Percentiles rank a stretch among this genome's conserved stretches.
These are phyloP conservation scores for Syncephalastrum contaminatum DNA, from an alignment of 371 early-diverging fungal species.

Conservation along the genomic window DNA sequence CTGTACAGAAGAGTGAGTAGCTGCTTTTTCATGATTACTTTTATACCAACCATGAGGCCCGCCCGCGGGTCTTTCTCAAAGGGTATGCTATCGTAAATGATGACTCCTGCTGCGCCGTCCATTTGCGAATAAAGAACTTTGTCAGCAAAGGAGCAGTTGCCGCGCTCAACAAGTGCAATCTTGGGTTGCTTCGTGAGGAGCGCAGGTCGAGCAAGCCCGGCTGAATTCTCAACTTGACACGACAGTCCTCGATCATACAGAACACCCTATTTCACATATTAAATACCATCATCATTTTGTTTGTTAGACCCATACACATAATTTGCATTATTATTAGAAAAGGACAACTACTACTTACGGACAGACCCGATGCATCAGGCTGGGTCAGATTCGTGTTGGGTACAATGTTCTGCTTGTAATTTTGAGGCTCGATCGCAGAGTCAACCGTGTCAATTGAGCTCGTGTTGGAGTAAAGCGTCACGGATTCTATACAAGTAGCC, in stretches of 20 bases:
- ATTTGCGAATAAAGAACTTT: constrained; percentile 35
- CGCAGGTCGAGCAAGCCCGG: constrained; percentile 15
- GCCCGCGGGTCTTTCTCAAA: constrained; percentile 37
- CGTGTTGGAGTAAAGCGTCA: constrained; percentile 38
- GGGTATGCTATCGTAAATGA: constrained; percentile 37
- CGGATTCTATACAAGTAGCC: constrained; percentile 19
- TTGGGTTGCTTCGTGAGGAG: constrained; percentile 23
- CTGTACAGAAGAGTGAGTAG: constrained; percentile 16
- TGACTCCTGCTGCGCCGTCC: constrained; percentile 39
- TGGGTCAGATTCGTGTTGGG: constrained; percentile 34
- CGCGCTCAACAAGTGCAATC: constrained; percentile 42
- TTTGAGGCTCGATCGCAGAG: constrained; percentile 15
- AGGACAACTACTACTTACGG: constrained; percentile 7
- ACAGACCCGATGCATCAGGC: constrained; percentile 27
- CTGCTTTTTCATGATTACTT: not conserved
- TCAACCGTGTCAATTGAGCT: constrained; percentile 19
- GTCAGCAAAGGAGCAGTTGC: constrained; percentile 33
- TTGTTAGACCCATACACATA: too few species aligned
- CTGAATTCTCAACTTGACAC: constrained; percentile 26
- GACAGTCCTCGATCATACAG: constrained; percentile 44
- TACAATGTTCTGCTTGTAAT: constrained; percentile 33
- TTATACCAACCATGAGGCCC: constrained; percentile 19
- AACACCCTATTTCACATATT: constrained; percentile 32
- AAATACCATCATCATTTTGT: not conserved
- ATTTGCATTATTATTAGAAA: too few species aligned